Percentiles rank a stretch among this genome's conserved stretches.
These are phyloP conservation scores for Meira miltonrushii DNA, from an alignment of 1,284 basidiomycete genomes.

Conservation along the genomic window DNA sequence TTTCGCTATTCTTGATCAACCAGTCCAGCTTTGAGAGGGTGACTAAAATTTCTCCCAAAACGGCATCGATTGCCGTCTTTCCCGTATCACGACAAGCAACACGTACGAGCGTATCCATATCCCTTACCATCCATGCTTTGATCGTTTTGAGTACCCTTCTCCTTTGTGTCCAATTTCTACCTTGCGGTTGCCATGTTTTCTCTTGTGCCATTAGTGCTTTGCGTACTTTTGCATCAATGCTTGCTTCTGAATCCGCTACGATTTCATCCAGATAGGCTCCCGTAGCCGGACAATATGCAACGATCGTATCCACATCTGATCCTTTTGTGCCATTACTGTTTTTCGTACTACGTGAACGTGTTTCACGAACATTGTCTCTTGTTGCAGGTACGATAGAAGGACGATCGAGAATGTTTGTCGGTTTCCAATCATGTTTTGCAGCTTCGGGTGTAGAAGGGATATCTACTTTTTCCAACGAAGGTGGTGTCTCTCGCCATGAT, in stretches of 20 bases:
- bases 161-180: slow-evolving; percentile 65
- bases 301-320: slow-evolving; percentile 57
- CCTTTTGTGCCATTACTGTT: too few species aligned
- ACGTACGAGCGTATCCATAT: slow-evolving; percentile 75
- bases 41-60: slow-evolving; percentile 52
- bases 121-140: slow-evolving; percentile 81
- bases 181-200: slow-evolving; percentile 62
- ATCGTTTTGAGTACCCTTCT: slow-evolving; percentile 75
- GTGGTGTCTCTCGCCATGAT: too few species aligned
- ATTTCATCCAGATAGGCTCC: slow-evolving; percentile 69
- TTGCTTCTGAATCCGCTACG: slow-evolving; percentile 64
- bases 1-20: slow-evolving; percentile 38
- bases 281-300: slow-evolving; percentile 84
- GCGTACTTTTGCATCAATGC: slow-evolving; percentile 68
- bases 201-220: slow-evolving; percentile 66
- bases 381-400: too few species aligned
- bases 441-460: too few species aligned
- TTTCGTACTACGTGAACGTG: too few species aligned
- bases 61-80: slow-evolving; percentile 78
- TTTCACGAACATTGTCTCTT: too few species aligned
- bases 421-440: too few species aligned
- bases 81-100: slow-evolving; percentile 93
- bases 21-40: slow-evolving; percentile 44
- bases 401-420: too few species aligned
- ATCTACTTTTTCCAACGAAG: too few species aligned